Conservation (phyloP, 495 filamentous ascomycete genomes). For the Cenococcum geophilum region DNA sequence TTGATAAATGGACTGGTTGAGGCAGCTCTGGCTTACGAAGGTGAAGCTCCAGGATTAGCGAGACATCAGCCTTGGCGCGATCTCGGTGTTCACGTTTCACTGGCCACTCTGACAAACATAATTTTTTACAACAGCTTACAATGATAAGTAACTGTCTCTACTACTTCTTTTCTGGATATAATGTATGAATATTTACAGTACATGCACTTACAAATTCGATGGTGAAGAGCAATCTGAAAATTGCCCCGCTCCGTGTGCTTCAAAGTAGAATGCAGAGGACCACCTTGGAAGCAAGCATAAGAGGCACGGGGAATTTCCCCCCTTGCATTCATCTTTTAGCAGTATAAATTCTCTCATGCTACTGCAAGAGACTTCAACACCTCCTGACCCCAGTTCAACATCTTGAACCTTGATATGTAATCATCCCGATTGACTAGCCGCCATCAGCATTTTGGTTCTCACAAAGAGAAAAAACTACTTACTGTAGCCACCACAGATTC, state of each 20-base stretch:
- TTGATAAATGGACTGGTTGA: constrained; percentile 12
- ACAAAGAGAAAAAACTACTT: constrained; percentile 36
- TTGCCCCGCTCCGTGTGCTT: too few species aligned
- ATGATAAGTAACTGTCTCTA: too few species aligned
- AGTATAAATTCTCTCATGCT: background rate
- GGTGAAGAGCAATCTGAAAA: too few species aligned
- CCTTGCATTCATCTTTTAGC: too few species aligned
- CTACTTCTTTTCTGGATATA: too few species aligned
- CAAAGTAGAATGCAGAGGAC: too few species aligned
- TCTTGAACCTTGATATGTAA: constrained; percentile 69
- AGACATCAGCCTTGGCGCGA: constrained; percentile 13
- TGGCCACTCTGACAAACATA: too few species aligned
- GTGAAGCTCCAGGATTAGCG: constrained; percentile 3
- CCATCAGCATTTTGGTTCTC: constrained; percentile 25
- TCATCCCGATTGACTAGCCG: constrained; percentile 74
- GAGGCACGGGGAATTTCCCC: too few species aligned
- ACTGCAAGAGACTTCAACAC: constrained; percentile 41
- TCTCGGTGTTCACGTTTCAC: background rate
- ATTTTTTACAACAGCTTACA: too few species aligned
- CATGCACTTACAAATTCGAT: too few species aligned
- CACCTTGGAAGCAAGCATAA: too few species aligned
- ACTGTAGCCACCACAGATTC: constrained; percentile 88
- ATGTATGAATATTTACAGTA: too few species aligned
- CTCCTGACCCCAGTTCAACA: constrained; percentile 56
- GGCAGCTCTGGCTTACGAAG: constrained; percentile 31